Conservation (phyloP, 306 rosid genomes). For the Dalbergia oliveri region DNA sequence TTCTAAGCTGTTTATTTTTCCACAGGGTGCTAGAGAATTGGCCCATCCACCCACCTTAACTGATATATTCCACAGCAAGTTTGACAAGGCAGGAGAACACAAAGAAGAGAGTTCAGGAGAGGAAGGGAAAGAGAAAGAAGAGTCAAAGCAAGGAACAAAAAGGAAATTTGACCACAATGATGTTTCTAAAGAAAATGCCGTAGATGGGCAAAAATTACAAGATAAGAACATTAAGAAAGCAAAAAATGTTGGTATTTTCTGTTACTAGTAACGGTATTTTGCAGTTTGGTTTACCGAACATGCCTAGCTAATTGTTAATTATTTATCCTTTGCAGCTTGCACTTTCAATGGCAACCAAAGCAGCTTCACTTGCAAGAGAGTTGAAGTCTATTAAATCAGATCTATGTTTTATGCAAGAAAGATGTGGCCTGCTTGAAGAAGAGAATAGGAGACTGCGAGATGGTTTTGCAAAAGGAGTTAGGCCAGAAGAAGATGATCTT, state of each 20-base stretch:
- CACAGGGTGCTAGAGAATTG: conserved; percentile 82
- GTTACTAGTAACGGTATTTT: background rate
- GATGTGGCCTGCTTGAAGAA: conserved; percentile 80
- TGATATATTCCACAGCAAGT: conserved; percentile 71
- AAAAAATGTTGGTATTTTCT: conserved; percentile 66
- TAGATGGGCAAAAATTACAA: conserved; percentile 50
- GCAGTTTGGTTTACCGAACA: background rate
- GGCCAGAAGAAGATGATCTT: conserved; percentile 96
- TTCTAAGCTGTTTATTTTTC: background rate
- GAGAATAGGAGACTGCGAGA: conserved; percentile 87
- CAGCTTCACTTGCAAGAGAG: conserved; percentile 84
- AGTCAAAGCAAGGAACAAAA: conserved; percentile 65
- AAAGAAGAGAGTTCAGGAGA: conserved; percentile 54
- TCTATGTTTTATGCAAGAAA: conserved; percentile 81
- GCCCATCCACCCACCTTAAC: conserved; percentile 83
- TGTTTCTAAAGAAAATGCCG: conserved; percentile 58
- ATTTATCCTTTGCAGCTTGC: conserved; percentile 66
- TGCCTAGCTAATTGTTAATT: conserved; percentile 32
- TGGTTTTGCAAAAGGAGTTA: conserved; percentile 70
- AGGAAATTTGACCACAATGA: conserved; percentile 72
- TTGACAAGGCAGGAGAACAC: conserved; percentile 45
- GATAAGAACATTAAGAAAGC: conserved; percentile 78
- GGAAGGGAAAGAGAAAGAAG: conserved; percentile 50
- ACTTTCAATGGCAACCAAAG: conserved; percentile 86
- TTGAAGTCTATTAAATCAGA: conserved; percentile 77